A percentile compares a stretch with the other conserved stretches of the same genome.
phyloP scores from a whole-genome alignment of 208 protist genomes.

The Trypanosoma theileri region DNA sequence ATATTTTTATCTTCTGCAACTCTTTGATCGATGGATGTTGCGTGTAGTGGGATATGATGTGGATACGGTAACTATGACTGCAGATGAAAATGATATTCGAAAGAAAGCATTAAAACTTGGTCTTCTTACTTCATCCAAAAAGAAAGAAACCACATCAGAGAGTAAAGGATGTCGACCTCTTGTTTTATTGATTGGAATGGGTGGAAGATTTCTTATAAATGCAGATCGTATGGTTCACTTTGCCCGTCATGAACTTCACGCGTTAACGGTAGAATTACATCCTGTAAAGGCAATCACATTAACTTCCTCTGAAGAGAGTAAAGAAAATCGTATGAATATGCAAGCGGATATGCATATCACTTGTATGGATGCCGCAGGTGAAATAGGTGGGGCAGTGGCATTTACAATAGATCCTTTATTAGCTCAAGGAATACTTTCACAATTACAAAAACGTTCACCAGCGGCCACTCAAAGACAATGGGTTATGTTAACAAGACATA shows the following conservation, averaged over 20 bases:
- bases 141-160: background rate
- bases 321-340: background rate
- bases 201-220: constrained; percentile 29
- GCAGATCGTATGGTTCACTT: constrained; percentile 1
- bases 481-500: constrained; percentile 12
- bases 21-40: constrained; percentile 17
- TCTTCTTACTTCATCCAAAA: background rate
- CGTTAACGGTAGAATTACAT: constrained; percentile 21
- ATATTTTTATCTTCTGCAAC: constrained; percentile 22
- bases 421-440: constrained; percentile 5
- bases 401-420: constrained; percentile 21
- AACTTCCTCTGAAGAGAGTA: background rate
- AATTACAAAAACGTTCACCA: constrained; percentile 12
- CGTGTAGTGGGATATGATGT: constrained; percentile 35
- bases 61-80: constrained; percentile 27
- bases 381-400: constrained; percentile 32
- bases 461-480: background rate
- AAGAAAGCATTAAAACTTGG: constrained; percentile 5
- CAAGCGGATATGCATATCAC: constrained; percentile 28
- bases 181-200: constrained; percentile 28
- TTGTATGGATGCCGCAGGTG: constrained; percentile 25
- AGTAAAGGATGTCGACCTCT: background rate
- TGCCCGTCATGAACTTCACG: constrained; percentile 13
- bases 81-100: constrained; percentile 23
- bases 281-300: constrained; percentile 7